phyloP scores from a whole-genome alignment of 2,329 filamentous ascomycete genomes.

The Dothiorella sarmentorum region DNA sequence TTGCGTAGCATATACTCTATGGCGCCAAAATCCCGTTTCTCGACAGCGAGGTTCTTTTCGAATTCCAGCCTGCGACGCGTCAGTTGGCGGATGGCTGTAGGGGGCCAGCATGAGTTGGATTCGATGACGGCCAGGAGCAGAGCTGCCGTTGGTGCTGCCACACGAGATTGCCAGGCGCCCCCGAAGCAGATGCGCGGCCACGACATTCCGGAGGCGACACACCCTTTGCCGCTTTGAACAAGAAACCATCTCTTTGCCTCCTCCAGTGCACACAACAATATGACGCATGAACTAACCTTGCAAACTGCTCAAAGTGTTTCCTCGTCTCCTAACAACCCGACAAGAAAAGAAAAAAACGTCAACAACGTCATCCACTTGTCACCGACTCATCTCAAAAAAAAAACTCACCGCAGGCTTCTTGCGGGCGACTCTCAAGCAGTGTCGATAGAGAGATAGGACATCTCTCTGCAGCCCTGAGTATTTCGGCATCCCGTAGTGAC shows the following conservation, averaged over 20 bases:
- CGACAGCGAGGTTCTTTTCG: constrained; percentile 61
- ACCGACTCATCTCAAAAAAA: constrained; percentile 42
- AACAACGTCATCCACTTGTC: constrained; percentile 19
- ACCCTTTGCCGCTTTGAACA: no score
- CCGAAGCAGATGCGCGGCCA: no score
- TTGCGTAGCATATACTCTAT: constrained; percentile 84
- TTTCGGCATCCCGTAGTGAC: constrained; percentile 39
- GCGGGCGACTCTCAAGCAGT: constrained; percentile 75
- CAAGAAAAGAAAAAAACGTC: constrained; percentile 14
- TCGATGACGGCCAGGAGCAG: no score
- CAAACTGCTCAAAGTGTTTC: constrained; percentile 61
- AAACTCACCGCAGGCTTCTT: constrained; percentile 70
- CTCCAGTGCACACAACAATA: background rate
- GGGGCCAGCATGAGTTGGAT: no score
- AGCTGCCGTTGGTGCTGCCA: no score
- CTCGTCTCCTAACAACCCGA: constrained; percentile 49
- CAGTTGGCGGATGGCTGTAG: background rate
- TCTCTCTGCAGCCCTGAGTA: constrained; percentile 88
- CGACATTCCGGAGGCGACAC: no score
- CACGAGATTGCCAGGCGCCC: no score
- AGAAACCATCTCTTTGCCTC: no score
- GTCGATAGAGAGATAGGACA: constrained; percentile 80
- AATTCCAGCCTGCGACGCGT: constrained; percentile 65
- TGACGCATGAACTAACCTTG: constrained; percentile 48
- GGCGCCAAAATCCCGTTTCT: constrained; percentile 80